Base-by-base conservation (phyloP, 139 green algal species). In the Picochlorum sp. region DNA sequence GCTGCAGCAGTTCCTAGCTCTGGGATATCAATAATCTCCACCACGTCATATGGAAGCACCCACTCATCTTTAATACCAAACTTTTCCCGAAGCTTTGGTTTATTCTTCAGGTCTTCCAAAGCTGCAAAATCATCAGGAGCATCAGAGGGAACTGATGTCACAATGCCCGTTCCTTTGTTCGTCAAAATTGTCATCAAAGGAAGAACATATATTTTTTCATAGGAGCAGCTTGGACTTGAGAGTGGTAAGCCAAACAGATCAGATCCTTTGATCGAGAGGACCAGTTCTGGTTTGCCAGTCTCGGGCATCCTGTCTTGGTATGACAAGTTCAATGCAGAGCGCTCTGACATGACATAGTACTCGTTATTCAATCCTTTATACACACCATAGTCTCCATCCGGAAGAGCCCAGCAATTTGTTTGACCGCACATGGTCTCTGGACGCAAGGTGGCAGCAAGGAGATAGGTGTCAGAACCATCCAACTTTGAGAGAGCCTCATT, bases 401-500 rank as follows among this genome's bases (percentile, higher is more conserved):
- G 94, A 73, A 98, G 82, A n/a, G 85, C 84, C 94, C 94, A 99
- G 71, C 77, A 90, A 81, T 99, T 99, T 60, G 90, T 97, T 82
- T 98, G 92, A 26, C 94, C 94, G 65, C 95, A 97, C 93, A 99
- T 98, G n/a, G 94, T 99, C 78, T 99, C 94, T 0, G 93, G 92
- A 0, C 94, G 79, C 67, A 99, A 81, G 15, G 94, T 99, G 47
- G 93, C 94, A 1, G 93, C 90, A 74, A 96, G 69, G 9, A 99
- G 74, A 77, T 79, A 98, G 13, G 98, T 84, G 0, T 65, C 23
- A 18, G 79, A 81, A 62, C 69, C 73, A 57, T 77, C 57, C 67
- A 96, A 74, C 21, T 28, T 57, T 7, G 74, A 72, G 54, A 98
- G 84, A 34, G 47, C 60, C 71, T 85, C 87, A 7, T 61, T 69